phyloP scores from a whole-genome alignment of 1,139 yeast genomes.

The Geotrichum aggregatum region DNA sequence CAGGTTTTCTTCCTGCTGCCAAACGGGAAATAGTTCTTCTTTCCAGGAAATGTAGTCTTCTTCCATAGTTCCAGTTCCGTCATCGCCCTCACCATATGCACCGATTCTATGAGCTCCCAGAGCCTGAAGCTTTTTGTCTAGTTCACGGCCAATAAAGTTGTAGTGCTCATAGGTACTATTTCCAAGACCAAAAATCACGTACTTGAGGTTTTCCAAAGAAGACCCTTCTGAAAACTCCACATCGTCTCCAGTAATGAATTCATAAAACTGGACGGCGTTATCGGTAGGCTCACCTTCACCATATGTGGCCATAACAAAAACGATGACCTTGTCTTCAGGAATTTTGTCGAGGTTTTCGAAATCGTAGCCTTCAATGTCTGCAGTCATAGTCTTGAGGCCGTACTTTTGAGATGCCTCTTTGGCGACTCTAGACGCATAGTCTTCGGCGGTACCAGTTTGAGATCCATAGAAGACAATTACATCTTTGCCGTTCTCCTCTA shows the following conservation, averaged over 20 bases:
- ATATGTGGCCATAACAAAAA: constrained; percentile 83
- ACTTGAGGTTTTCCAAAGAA: constrained; percentile 60
- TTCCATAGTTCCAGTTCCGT: constrained; percentile 89
- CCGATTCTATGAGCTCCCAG: constrained; percentile 75
- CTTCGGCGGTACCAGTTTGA: constrained; percentile 99
- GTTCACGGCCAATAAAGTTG: constrained; percentile 74
- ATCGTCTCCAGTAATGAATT: constrained; percentile 37
- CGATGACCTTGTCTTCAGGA: constrained; percentile 53
- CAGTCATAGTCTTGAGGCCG: constrained; percentile 78
- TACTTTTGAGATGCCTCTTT: constrained; percentile 82
- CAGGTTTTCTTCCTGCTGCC: constrained; percentile 61
- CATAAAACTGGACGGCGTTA: constrained; percentile 70
- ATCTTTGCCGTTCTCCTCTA: constrained; percentile 63
- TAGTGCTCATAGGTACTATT: constrained; percentile 89
- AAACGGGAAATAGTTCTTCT: constrained; percentile 62
- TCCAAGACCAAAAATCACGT: constrained; percentile 82
- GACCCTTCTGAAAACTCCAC: constrained; percentile 42
- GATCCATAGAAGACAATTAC: constrained; percentile 87
- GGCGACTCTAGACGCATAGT: constrained; percentile 83
- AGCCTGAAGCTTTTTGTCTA: constrained; percentile 47
- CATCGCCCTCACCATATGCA: constrained; percentile 84
- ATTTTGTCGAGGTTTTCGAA: constrained; percentile 67
- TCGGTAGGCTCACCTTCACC: constrained; percentile 99
- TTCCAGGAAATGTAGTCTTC: constrained; percentile 95
- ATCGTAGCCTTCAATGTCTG: constrained; percentile 84